Percentiles rank a stretch among this genome's conserved stretches.
Evolutionary conservation across 257 asterid species (phyloP).

Genomic region (Nicotiana paniculata): DNA sequence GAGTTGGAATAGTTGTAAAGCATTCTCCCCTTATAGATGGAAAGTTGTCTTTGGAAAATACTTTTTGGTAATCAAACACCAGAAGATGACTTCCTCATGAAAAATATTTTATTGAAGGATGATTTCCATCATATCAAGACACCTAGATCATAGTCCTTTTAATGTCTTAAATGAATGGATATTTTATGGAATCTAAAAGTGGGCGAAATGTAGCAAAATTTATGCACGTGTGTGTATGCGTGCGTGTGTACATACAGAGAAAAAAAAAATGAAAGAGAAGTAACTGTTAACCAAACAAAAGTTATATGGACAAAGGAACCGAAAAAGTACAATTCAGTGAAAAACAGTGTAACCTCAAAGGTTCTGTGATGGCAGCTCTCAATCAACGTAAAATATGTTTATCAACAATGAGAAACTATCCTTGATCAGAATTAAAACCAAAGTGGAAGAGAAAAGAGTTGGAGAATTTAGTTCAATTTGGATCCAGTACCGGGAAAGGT

Average conservation of each 20-base stretch:
- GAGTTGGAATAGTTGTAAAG: background rate
- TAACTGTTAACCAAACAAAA: background rate
- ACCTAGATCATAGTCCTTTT: background rate
- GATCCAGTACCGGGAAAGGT: no score
- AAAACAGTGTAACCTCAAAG: background rate
- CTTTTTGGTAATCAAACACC: background rate
- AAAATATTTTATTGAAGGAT: background rate
- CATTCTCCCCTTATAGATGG: background rate
- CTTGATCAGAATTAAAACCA: background rate
- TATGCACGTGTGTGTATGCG: background rate
- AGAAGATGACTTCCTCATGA: background rate
- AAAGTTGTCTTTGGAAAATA: background rate
- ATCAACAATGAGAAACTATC: background rate
- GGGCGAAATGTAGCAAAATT: background rate
- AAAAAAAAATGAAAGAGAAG: background rate
- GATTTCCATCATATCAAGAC: background rate
- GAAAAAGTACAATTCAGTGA: background rate
- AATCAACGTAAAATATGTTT: background rate
- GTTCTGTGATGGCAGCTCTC: background rate
- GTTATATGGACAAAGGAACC: background rate
- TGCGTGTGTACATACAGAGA: background rate
- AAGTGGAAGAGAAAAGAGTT: background rate
- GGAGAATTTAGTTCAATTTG: background rate
- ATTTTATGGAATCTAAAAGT: background rate
- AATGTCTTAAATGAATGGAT: background rate